phyloP scores from a whole-genome alignment of 1,284 basidiomycete species.

The Pholiota adiposa region DNA sequence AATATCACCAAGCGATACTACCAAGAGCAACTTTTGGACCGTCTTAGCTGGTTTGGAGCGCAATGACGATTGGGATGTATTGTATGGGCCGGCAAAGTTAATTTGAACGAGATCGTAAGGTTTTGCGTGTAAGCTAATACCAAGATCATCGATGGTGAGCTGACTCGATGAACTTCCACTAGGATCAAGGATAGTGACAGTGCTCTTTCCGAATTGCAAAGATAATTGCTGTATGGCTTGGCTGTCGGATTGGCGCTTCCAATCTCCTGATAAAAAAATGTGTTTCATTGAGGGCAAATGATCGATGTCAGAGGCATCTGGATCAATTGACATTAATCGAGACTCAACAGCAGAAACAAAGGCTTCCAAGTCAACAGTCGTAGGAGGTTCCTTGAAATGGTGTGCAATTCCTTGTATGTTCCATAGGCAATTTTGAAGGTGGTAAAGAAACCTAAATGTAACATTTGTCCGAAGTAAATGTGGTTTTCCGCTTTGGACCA shows the following conservation, averaged over 20 bases:
- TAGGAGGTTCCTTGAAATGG: constrained; percentile 1
- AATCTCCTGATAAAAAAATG: constrained; percentile 23
- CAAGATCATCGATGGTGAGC: constrained; percentile 35
- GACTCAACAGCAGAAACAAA: constrained; percentile 38
- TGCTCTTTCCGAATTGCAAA: constrained; percentile 30
- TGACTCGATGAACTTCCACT: constrained; percentile 30
- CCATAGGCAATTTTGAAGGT: constrained; percentile 66
- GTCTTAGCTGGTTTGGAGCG: constrained; percentile 35
- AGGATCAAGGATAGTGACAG: constrained; percentile 37
- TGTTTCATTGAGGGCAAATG: constrained; percentile 38
- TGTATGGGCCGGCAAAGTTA: constrained; percentile 27
- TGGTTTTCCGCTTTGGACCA: constrained; percentile 74
- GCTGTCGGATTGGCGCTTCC: background rate
- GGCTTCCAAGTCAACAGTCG: constrained; percentile 21
- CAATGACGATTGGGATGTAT: constrained; percentile 48
- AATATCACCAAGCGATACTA: constrained; percentile 47
- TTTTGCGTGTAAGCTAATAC: constrained; percentile 29
- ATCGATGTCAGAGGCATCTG: constrained; percentile 41
- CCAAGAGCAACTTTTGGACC: constrained; percentile 42
- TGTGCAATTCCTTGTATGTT: constrained; percentile 28
- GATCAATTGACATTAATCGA: constrained; percentile 49
- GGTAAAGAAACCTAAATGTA: constrained; percentile 72
- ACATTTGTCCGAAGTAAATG: constrained; percentile 65
- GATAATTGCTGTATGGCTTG: constrained; percentile 20
- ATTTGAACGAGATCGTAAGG: constrained; percentile 38